Conservation (phyloP, 768 basidiomycete species). For the Leccinum boreale region DNA sequence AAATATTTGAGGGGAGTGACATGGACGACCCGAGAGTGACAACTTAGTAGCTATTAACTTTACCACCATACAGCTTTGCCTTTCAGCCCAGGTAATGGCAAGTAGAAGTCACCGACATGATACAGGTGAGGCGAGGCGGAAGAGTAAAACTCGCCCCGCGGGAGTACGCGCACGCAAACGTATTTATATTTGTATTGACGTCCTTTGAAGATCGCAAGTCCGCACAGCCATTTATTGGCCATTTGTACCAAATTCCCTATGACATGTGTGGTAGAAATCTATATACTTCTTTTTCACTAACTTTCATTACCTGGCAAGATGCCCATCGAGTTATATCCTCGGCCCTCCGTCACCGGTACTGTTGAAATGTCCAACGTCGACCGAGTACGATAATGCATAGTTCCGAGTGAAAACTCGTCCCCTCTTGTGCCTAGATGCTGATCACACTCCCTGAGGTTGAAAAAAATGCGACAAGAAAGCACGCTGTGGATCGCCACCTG, state of each 20-base stretch:
- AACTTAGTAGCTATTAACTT: no score
- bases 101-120: no score
- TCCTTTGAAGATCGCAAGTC: conserved; percentile 68
- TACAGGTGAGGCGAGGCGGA: not conserved
- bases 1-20: no score
- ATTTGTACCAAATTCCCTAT: conserved; percentile 64
- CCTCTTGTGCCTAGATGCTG: not conserved
- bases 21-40: no score
- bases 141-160: not conserved
- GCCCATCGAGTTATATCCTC: not conserved
- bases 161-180: not conserved
- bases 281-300: not conserved
- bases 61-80: no score
- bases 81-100: no score
- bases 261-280: conserved; percentile 65
- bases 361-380: not conserved
- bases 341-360: not conserved
- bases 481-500: conserved; percentile 28
- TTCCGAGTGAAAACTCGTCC: not conserved
- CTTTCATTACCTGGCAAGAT: not conserved
- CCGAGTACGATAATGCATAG: conserved; percentile 1
- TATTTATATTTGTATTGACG: not conserved
- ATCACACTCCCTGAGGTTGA: conserved; percentile 24
- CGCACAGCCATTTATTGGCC: conserved; percentile 50
- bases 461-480: conserved; percentile 27